Evolutionary conservation across 208 protist genomes (phyloP).

Genomic region (Trypanosoma platydactyli): DNA sequence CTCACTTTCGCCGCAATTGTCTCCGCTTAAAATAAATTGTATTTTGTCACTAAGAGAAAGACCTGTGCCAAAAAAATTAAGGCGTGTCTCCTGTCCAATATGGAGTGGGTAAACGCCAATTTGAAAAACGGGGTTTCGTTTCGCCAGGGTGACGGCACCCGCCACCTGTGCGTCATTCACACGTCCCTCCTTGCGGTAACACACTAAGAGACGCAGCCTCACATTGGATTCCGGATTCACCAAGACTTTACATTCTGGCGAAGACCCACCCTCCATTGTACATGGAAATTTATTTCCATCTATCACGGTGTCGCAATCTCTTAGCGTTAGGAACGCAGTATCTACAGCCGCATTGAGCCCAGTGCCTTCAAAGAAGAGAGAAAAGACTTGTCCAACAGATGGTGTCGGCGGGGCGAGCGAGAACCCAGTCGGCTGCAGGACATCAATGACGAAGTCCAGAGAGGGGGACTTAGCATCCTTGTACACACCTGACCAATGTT

Average conservation of each 20-base stretch:
- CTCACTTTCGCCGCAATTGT: conserved; percentile 28
- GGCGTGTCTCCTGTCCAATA: conserved; percentile 54
- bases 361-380: conserved; percentile 58
- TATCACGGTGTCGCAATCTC: neutral
- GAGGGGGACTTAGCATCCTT: conserved; percentile 21
- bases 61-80: conserved; percentile 58
- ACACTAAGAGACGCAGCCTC: conserved; percentile 54
- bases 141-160: conserved; percentile 39
- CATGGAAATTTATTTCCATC: conserved; percentile 22
- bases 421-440: conserved; percentile 80
- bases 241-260: conserved; percentile 52
- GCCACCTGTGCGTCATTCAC: conserved; percentile 63
- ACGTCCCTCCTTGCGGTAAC: conserved; percentile 59
- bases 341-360: conserved; percentile 58
- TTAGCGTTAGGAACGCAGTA: conserved; percentile 59
- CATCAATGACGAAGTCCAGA: conserved; percentile 74
- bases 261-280: conserved; percentile 1
- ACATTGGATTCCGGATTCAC: conserved; percentile 62
- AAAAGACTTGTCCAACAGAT: conserved; percentile 49
- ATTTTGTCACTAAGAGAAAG: conserved; percentile 55
- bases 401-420: conserved; percentile 41
- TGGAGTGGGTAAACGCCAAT: conserved; percentile 60
- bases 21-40: conserved; percentile 40
- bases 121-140: conserved; percentile 77
- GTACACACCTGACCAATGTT: conserved; percentile 64